Percentiles rank a stretch among this genome's conserved stretches.
These are phyloP conservation scores for Hygrophila difformis DNA, from an alignment of 257 asterid species.

Conservation along the genomic window DNA sequence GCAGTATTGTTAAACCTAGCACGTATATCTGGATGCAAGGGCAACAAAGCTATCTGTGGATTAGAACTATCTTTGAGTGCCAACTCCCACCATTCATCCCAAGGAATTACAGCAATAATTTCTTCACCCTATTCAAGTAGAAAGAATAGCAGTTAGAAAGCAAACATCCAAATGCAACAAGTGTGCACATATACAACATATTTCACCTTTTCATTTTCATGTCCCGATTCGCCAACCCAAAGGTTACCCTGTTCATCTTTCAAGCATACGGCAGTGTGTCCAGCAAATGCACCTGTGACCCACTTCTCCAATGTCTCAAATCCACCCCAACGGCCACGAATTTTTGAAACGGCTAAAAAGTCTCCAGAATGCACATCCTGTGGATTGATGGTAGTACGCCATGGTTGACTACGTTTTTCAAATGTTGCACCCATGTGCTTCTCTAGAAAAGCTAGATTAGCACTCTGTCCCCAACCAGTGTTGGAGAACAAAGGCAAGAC, in stretches of 20 bases:
- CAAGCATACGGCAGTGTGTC: conserved; percentile 95
- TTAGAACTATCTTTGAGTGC: conserved; percentile 81
- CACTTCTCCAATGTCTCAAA: conserved; percentile 99
- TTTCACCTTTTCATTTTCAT: conserved; percentile 87
- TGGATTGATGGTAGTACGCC: conserved; percentile 61
- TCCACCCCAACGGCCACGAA: conserved; percentile 99
- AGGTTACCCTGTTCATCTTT: conserved; percentile 82
- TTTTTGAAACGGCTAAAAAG: conserved; percentile 90
- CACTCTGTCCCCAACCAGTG: conserved; percentile 96
- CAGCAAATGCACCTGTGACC: conserved; percentile 99
- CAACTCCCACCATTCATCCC: conserved; percentile 97
- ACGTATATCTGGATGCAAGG: conserved; percentile 85
- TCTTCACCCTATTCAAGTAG: conserved; percentile 83
- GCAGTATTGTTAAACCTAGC: conserved; percentile 68
- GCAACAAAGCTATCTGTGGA: conserved; percentile 88
- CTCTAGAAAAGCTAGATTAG: conserved; percentile 76
- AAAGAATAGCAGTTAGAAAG: conserved; percentile 13
- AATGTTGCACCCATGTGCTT: conserved; percentile 97
- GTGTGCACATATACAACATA: neutral
- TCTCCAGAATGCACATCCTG: conserved; percentile 90
- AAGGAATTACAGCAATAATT: conserved; percentile 69
- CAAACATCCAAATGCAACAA: conserved; percentile 7
- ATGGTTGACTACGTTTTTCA: conserved; percentile 66
- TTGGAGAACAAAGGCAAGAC: conserved; percentile 91
- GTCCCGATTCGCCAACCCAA: conserved; percentile 99